Evolutionary conservation across 2,329 filamentous ascomycete species (phyloP).

Genomic region (Botrytis cinerea): DNA sequence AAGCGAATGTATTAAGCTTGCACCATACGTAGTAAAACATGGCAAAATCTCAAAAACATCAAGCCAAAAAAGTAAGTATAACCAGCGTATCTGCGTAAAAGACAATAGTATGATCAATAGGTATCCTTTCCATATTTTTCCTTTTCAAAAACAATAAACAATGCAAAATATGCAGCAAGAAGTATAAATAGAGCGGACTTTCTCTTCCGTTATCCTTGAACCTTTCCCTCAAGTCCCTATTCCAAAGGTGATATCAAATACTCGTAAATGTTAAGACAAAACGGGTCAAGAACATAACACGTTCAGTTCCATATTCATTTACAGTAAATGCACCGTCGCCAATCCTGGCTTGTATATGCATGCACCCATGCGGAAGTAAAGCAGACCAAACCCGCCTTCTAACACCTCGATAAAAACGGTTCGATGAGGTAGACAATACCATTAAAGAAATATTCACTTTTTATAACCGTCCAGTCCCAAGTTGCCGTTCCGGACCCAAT

Average conservation of each 20-base stretch:
- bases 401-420: constrained; percentile 11
- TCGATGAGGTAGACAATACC: constrained; percentile 5
- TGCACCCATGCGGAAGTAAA: constrained; percentile 16
- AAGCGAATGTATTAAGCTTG: constrained; percentile 11
- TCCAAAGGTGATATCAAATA: not conserved
- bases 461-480: constrained; percentile 13
- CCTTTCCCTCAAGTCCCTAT: not conserved
- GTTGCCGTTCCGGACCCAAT: constrained; percentile 19
- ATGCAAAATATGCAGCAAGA: constrained; percentile 16
- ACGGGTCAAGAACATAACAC: not conserved
- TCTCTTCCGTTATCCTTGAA: constrained; percentile 3
- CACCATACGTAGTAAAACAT: constrained; percentile 9
- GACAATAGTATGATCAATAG: constrained; percentile 20
- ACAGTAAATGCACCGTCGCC: constrained; percentile 17
- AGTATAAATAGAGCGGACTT: constrained; percentile 15
- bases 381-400: constrained; percentile 13
- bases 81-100: constrained; percentile 18
- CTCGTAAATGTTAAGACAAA: constrained; percentile 14
- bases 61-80: constrained; percentile 24
- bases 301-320: constrained; percentile 3
- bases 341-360: constrained; percentile 21
- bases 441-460: constrained; percentile 23
- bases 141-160: constrained; percentile 3
- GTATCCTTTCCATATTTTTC: constrained; percentile 21
- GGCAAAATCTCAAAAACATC: constrained; percentile 3